phyloP scores from a whole-genome alignment of 345 rosid species.

The Syzygium grande region DNA sequence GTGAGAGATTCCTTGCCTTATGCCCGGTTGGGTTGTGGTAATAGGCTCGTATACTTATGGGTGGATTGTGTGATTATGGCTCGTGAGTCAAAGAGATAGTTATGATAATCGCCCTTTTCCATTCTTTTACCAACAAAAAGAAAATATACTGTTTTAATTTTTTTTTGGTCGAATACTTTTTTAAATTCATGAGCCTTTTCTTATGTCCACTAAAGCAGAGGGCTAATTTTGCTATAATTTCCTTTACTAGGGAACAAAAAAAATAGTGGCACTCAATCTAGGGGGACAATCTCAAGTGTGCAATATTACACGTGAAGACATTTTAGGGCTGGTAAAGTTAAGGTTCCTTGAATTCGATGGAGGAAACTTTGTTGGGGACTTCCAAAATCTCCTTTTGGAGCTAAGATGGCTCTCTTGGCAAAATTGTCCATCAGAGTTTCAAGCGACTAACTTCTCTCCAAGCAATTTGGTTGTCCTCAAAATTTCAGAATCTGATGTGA shows the following conservation, averaged over 20 bases:
- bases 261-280: neutral
- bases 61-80: neutral
- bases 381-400: neutral
- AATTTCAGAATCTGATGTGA: neutral
- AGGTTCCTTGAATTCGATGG: neutral
- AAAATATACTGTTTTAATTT: neutral
- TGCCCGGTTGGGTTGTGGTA: neutral
- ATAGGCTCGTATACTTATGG: neutral
- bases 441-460: neutral
- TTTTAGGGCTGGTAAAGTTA: neutral
- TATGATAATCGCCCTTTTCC: neutral
- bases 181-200: neutral
- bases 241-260: conserved; percentile 5
- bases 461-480: neutral
- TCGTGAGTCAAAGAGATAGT: neutral
- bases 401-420: conserved; percentile 2
- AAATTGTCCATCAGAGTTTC: neutral
- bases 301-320: neutral
- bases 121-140: neutral
- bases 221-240: neutral
- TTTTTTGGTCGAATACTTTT: neutral
- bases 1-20: neutral
- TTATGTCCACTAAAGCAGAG: neutral
- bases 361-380: neutral
- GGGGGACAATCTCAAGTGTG: neutral